phyloP scores from a whole-genome alignment of 208 protist genomes.

The Trypanosoma rangeli region DNA sequence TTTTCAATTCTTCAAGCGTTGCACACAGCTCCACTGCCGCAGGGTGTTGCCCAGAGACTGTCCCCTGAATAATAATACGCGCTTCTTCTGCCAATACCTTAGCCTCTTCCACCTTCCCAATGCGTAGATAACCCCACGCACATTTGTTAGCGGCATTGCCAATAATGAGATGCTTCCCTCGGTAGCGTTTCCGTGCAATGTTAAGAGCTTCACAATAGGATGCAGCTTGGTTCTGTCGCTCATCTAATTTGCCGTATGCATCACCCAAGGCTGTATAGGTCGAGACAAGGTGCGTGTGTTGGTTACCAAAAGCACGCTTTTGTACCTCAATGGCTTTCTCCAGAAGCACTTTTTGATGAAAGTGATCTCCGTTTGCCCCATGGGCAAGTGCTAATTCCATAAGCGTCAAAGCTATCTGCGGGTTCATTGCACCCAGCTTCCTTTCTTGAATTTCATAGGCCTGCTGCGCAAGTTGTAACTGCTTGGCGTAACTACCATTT shows the following conservation, averaged over 20 bases:
- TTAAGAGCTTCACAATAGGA: constrained; percentile 74
- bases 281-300: constrained; percentile 71
- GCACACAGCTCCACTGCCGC: constrained; percentile 38
- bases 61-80: constrained; percentile 45
- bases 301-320: constrained; percentile 74
- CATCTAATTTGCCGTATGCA: constrained; percentile 60
- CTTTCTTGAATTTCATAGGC: constrained; percentile 77
- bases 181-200: constrained; percentile 63
- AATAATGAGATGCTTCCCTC: constrained; percentile 62
- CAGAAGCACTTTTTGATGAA: constrained; percentile 65
- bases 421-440: constrained; percentile 68
- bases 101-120: constrained; percentile 51
- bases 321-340: constrained; percentile 79
- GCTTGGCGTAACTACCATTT: constrained; percentile 48
- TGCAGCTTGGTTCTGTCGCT: constrained; percentile 50
- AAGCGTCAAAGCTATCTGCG: constrained; percentile 73
- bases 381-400: constrained; percentile 72
- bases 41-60: constrained; percentile 50
- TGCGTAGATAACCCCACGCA: constrained; percentile 49
- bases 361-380: constrained; percentile 63
- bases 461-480: constrained; percentile 61
- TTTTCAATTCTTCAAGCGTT: constrained; percentile 35
- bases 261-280: constrained; percentile 74
- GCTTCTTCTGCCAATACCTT: constrained; percentile 47
- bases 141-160: constrained; percentile 60